Conservation (phyloP, 352 stramenopile species). For the Pythium sp. region DNA sequence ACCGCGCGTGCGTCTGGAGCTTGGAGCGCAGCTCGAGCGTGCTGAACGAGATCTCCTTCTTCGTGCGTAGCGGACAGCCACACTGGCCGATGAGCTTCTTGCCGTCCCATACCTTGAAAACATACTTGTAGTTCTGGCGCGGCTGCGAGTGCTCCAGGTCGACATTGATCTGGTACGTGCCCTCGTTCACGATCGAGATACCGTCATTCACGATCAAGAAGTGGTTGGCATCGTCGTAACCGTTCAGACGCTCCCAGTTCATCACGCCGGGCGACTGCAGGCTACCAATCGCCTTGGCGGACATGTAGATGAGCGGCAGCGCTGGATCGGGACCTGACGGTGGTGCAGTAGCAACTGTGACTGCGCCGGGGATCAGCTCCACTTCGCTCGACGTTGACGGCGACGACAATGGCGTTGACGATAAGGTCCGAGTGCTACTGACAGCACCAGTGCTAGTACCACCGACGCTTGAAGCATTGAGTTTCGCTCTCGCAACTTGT, state of each 20-base stretch:
- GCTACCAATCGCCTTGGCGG: slow-evolving; percentile 12
- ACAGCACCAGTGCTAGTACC: neutral
- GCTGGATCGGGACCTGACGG: neutral
- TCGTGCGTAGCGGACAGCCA: slow-evolving; percentile 26
- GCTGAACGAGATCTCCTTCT: slow-evolving; percentile 32
- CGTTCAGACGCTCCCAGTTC: slow-evolving; percentile 36
- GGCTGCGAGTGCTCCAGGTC: slow-evolving; percentile 32
- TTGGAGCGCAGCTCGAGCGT: slow-evolving; percentile 32
- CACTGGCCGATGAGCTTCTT: slow-evolving; percentile 42
- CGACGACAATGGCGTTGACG: neutral
- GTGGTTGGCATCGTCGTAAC: slow-evolving; percentile 22
- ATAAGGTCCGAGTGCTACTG: neutral
- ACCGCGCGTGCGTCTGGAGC: slow-evolving; percentile 28
- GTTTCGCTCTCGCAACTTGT: neutral
- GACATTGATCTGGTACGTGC: slow-evolving; percentile 42
- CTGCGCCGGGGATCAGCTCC: neutral
- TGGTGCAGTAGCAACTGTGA: neutral
- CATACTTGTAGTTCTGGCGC: slow-evolving; percentile 26
- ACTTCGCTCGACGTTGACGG: neutral
- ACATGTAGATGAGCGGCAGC: slow-evolving; percentile 33
- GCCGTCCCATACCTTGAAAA: slow-evolving; percentile 39
- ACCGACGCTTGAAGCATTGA: neutral
- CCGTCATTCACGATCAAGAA: slow-evolving; percentile 25
- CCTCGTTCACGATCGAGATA: slow-evolving; percentile 31
- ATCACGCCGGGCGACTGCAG: slow-evolving; percentile 33